A percentile compares a stretch with the other conserved stretches of the same genome.
These are phyloP conservation scores for Hyphodiscus sp. DNA, from an alignment of 2,329 filamentous ascomycete genomes.

Conservation along the genomic window DNA sequence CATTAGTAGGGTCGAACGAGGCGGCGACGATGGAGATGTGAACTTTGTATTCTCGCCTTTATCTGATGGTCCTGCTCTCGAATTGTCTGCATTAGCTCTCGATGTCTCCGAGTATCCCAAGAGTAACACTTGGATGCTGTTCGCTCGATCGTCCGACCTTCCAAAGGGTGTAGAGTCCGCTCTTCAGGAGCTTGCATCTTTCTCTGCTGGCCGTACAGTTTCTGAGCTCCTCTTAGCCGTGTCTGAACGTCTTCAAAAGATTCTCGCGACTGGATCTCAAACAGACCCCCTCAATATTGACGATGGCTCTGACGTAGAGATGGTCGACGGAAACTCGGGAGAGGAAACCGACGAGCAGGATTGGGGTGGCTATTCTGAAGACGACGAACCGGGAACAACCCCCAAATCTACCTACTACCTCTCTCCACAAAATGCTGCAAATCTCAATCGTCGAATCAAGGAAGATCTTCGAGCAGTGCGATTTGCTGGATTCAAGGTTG, in stretches of 20 bases:
- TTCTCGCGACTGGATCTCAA: conserved; percentile 16
- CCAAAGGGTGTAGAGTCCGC: conserved; percentile 34
- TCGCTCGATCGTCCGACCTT: conserved; percentile 41
- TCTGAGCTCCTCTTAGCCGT: conserved; percentile 21
- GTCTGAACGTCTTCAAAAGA: conserved; percentile 18
- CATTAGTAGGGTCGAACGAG: conserved; percentile 49
- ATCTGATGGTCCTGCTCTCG: conserved; percentile 16
- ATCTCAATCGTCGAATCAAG: conserved; percentile 37
- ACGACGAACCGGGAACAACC: conserved; percentile 1
- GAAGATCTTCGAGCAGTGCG: conserved; percentile 56
- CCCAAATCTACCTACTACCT: conserved; percentile 7
- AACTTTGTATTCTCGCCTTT: conserved; percentile 48
- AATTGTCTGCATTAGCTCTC: conserved; percentile 22
- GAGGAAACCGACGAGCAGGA: conserved; percentile 21
- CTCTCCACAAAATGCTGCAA: conserved; percentile 7
- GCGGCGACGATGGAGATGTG: conserved; percentile 68
- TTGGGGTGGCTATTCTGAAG: conserved; percentile 23
- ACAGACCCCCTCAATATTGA: conserved; percentile 28
- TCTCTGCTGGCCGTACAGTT: conserved; percentile 18
- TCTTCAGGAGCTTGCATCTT: conserved; percentile 23
- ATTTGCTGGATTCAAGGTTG: conserved; percentile 63
- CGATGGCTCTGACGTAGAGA: conserved; percentile 24
- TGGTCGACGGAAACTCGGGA: conserved; percentile 19
- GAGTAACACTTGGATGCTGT: conserved; percentile 46
- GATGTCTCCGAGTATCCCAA: conserved; percentile 49